Percentiles rank a stretch among this genome's conserved stretches.
Conservation (phyloP, 1,284 basidiomycete genomes). For the Leccinum solheimii region DNA sequence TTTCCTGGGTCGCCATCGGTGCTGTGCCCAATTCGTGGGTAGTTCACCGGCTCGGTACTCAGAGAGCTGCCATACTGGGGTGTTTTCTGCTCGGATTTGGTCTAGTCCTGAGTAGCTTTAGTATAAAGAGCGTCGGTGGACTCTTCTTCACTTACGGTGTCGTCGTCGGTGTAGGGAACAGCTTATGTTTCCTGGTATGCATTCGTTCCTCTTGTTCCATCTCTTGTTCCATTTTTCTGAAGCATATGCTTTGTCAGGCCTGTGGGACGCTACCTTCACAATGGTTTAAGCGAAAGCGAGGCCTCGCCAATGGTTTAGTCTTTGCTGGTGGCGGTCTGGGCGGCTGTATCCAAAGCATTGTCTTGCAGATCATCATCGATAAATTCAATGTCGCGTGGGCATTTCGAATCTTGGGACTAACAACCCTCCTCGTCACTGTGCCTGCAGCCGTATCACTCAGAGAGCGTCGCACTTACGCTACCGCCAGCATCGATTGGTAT, state of each 20-base stretch:
- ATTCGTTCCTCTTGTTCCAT: not conserved
- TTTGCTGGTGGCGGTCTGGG: slow-evolving; percentile 37
- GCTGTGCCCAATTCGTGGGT: slow-evolving; percentile 32
- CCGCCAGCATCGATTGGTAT: slow-evolving; percentile 23
- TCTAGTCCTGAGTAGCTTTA: slow-evolving; percentile 32
- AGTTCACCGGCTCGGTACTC: slow-evolving; percentile 29
- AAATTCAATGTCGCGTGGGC: slow-evolving; percentile 35
- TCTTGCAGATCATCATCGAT: slow-evolving; percentile 33
- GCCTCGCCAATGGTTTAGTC: slow-evolving; percentile 37
- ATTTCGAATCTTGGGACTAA: slow-evolving; percentile 36
- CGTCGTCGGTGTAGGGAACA: slow-evolving; percentile 23
- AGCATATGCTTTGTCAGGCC: slow-evolving; percentile 14
- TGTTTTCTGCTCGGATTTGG: slow-evolving; percentile 29
- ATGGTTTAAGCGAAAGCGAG: slow-evolving; percentile 35
- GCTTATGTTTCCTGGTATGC: slow-evolving; percentile 27
- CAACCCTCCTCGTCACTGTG: slow-evolving; percentile 30
- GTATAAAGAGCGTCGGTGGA: slow-evolving; percentile 24
- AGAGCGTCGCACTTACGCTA: slow-evolving; percentile 28
- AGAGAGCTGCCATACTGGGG: slow-evolving; percentile 27
- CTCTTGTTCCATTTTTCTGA: not conserved
- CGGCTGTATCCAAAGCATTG: slow-evolving; percentile 33
- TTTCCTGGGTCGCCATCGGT: slow-evolving; percentile 32
- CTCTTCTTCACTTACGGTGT: slow-evolving; percentile 34
- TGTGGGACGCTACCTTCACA: slow-evolving; percentile 36
- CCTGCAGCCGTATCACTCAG: slow-evolving; percentile 35